Evolutionary conservation across 169 alveolate species (phyloP).

Genomic region (Eimeria maxima): DNA sequence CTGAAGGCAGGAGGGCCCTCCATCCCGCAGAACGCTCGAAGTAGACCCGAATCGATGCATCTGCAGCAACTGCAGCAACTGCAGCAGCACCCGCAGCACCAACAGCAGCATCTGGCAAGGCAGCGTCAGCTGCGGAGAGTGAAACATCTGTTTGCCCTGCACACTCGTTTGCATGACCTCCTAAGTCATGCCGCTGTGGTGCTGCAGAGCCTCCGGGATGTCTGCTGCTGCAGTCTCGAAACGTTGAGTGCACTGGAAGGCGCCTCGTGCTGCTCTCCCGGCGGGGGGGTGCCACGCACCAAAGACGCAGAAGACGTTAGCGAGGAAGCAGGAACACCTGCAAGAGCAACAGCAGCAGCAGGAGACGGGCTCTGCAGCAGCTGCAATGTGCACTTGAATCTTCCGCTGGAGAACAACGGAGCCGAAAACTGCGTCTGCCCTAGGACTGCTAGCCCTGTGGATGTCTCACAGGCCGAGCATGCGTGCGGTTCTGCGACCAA

Average conservation of each 20-base stretch:
- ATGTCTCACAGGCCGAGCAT: neutral
- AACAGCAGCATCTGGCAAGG: neutral
- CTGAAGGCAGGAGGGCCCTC: neutral
- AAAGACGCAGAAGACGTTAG: neutral
- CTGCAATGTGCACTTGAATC: neutral
- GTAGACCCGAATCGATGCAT: neutral
- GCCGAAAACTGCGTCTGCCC: neutral
- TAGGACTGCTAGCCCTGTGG: neutral
- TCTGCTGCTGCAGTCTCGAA: neutral
- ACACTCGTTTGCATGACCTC: neutral
- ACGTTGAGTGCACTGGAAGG: neutral
- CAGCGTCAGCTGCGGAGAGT: neutral
- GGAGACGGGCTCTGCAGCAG: neutral
- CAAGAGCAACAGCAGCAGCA: constrained; percentile 15
- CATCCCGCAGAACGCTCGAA: neutral
- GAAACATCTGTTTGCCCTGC: neutral
- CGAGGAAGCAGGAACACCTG: neutral
- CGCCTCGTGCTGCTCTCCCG: neutral
- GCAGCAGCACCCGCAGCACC: neutral
- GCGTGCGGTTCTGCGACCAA: neutral
- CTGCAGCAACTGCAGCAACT: neutral
- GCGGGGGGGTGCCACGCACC: neutral
- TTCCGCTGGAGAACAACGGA: neutral
- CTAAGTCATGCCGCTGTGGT: neutral
- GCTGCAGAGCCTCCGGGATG: neutral